phyloP scores from a whole-genome alignment of 2,329 filamentous ascomycete species.

The Stachybotrys echinatus region DNA sequence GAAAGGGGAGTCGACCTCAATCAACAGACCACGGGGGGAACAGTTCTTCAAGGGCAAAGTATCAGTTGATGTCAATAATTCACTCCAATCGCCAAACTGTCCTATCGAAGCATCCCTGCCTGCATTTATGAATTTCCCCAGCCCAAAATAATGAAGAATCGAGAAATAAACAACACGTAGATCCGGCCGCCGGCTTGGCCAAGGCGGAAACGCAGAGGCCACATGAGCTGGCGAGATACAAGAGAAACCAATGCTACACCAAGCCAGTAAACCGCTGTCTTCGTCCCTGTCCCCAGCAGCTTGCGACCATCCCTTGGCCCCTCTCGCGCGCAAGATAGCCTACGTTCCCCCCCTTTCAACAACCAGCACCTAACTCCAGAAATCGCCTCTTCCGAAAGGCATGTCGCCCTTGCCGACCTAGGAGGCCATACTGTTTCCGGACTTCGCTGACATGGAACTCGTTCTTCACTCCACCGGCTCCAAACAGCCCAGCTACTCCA shows the following conservation, averaged over 20 bases:
- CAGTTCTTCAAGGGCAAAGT: constrained; percentile 8
- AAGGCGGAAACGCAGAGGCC: neutral
- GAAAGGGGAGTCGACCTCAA: no score
- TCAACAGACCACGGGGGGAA: no score
- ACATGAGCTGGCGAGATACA: neutral
- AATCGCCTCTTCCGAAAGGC: neutral
- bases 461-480: neutral
- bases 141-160: constrained; percentile 22
- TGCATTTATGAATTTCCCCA: constrained; percentile 29
- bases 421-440: neutral
- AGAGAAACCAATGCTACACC: neutral
- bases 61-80: constrained; percentile 26
- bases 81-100: constrained; percentile 48
- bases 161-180: constrained; percentile 10
- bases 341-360: neutral
- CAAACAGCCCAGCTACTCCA: neutral
- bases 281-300: constrained; percentile 5
- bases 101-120: constrained; percentile 39
- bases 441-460: neutral
- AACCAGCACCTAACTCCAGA: neutral
- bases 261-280: neutral
- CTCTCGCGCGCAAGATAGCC: neutral
- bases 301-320: neutral
- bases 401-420: neutral
- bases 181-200: constrained; percentile 8